Base-by-base conservation (phyloP, 2,329 filamentous ascomycete species). In the Sarocladium kiliense region DNA sequence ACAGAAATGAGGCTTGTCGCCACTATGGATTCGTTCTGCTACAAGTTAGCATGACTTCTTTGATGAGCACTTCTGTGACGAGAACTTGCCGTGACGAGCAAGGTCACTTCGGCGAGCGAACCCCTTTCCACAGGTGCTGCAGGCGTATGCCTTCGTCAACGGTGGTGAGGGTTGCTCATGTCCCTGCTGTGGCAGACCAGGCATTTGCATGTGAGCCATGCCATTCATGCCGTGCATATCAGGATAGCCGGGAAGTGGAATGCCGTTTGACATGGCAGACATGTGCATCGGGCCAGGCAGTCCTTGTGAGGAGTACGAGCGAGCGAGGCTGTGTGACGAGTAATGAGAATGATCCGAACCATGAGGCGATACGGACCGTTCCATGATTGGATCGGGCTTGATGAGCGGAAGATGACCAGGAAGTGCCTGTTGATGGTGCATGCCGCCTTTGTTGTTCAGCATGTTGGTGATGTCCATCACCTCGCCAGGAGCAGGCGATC, bases 41-140 rank as follows among this genome's bases (percentile, higher is more conserved):
- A 54, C 14, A 53, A 42, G 60, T 70, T 61, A 71, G 68, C 37
- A 49, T 37, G 27, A n/a, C n/a, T 26, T 12, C 19, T 21, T 11
- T 14, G 7, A n/a, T n/a, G n/a, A n/a, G n/a, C n/a, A n/a, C n/a
- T n/a, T n/a, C n/a, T n/a, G n/a, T n/a, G n/a, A n/a, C n/a, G n/a
- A n/a, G n/a, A 27, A 73, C 87, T 71, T 83, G 97, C 93, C 93
- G 74, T 99, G 94, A 65, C 94, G 84, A 60, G 92, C 91, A 53
- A 97, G 83, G 74, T 99, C 94, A 72, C 93, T 97, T 61, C 94
- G 82, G 65, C 94, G 80, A 54, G 94, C 94, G 69, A 99, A 99
- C 23, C 88, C 88, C 73, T 97, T 97, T 56, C 81, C 82, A 70
- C 94, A 99, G 3, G 88, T 93, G 60, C 85, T 88, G 74, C 94